Evolutionary conservation across 805 yeast genomes (phyloP).

Genomic region (Clavispora santaluciae): DNA sequence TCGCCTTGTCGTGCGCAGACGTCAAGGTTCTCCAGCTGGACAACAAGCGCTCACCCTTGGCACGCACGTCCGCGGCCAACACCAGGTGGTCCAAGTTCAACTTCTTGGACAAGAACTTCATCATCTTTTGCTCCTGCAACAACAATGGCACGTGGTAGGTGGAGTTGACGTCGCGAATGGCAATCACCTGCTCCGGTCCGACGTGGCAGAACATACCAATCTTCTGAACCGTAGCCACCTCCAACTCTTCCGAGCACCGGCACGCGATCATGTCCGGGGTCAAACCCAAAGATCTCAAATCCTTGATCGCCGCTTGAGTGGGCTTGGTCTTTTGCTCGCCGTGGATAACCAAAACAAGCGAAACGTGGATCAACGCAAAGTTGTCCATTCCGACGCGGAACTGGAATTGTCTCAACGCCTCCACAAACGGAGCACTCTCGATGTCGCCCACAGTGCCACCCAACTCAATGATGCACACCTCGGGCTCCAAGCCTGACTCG

Average conservation of each 20-base stretch:
- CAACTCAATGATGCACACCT: slow-evolving; percentile 91
- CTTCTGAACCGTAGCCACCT: slow-evolving; percentile 81
- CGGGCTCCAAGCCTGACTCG: slow-evolving; percentile 81
- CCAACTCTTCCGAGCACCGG: slow-evolving; percentile 84
- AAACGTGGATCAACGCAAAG: slow-evolving; percentile 94
- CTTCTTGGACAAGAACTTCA: slow-evolving; percentile 66
- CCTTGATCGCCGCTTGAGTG: slow-evolving; percentile 98
- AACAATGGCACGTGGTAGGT: slow-evolving; percentile 96
- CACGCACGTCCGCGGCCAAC: slow-evolving; percentile 42
- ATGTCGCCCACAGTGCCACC: slow-evolving; percentile 99
- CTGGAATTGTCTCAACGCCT: slow-evolving; percentile 98
- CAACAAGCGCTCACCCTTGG: slow-evolving; percentile 68
- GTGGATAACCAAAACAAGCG: slow-evolving; percentile 94
- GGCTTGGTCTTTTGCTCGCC: slow-evolving; percentile 99
- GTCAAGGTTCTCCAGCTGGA: slow-evolving; percentile 78
- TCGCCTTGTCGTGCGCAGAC: slow-evolving; percentile 71
- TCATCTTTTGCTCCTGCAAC: slow-evolving; percentile 80
- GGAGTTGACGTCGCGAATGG: slow-evolving; percentile 93
- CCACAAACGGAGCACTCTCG: slow-evolving; percentile 97
- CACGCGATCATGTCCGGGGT: slow-evolving; percentile 97
- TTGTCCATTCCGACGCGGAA: slow-evolving; percentile 92
- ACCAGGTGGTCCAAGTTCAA: slow-evolving; percentile 50
- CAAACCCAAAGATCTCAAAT: slow-evolving; percentile 90
- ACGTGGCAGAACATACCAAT: slow-evolving; percentile 99
- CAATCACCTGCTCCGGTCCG: slow-evolving; percentile 95